These are phyloP conservation scores for Tuber magnatum DNA, from an alignment of 495 filamentous ascomycete species.

Conservation along the genomic window DNA sequence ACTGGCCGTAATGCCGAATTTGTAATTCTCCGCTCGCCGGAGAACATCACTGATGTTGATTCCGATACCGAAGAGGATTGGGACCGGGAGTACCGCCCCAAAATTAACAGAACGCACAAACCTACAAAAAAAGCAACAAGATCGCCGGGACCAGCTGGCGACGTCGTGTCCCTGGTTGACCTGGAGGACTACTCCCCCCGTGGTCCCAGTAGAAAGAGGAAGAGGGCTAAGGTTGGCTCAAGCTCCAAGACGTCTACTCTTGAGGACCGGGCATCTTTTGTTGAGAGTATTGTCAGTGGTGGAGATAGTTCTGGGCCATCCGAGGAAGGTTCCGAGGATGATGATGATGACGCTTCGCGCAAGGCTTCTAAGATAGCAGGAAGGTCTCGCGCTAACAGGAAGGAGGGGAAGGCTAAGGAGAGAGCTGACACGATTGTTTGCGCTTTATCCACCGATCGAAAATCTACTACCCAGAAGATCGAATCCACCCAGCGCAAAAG, in stretches of 20 bases:
- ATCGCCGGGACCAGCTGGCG: neutral
- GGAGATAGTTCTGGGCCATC: neutral
- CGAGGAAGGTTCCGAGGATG: neutral
- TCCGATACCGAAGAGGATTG: neutral
- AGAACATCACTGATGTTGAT: slow-evolving; percentile 1
- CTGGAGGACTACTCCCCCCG: neutral
- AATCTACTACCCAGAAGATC: neutral
- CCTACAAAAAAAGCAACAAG: neutral
- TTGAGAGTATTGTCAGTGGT: neutral
- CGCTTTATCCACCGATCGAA: neutral
- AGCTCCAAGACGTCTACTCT: neutral
- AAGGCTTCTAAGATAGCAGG: neutral
- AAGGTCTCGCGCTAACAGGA: neutral
- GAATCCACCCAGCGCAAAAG: neutral
- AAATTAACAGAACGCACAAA: neutral
- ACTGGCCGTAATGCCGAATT: neutral
- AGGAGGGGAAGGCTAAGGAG: neutral
- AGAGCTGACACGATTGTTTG: neutral
- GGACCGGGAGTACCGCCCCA: neutral
- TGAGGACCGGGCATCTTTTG: neutral
- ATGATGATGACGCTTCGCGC: no score
- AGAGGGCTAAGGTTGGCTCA: neutral
- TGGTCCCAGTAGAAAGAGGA: neutral
- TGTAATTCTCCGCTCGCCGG: neutral
- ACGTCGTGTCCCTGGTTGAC: neutral